Conservation (phyloP, 768 basidiomycete species). For the Antrodiella citrinella region DNA sequence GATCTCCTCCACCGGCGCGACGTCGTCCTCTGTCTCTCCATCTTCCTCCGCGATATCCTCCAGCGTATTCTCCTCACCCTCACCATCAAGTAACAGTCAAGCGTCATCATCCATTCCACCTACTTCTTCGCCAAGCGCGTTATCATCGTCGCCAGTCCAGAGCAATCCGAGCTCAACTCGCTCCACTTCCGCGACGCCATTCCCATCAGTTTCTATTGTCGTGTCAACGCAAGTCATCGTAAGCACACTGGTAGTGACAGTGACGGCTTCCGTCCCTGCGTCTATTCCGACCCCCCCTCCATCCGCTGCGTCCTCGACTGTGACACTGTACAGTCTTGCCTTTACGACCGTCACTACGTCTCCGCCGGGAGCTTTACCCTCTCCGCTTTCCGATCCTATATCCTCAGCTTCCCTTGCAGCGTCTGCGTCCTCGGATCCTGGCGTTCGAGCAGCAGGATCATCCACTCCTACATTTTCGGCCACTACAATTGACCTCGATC, state of each 20-base stretch:
- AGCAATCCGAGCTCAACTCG: too few species aligned
- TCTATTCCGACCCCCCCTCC: background rate
- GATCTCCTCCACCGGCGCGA: background rate
- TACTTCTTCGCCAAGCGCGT: background rate
- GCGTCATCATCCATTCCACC: conserved; percentile 2
- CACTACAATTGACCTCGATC: background rate
- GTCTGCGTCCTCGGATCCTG: background rate
- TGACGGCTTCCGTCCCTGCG: conserved; percentile 7
- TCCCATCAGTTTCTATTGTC: background rate
- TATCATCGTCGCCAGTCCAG: background rate
- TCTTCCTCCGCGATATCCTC: background rate
- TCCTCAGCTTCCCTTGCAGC: background rate
- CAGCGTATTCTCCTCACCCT: background rate
- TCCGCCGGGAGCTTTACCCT: background rate
- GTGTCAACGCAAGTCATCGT: conserved; percentile 15
- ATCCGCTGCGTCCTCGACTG: conserved; percentile 2
- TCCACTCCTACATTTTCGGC: background rate
- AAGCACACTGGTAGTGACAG: conserved; percentile 19
- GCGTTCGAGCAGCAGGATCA: background rate
- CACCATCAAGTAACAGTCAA: background rate
- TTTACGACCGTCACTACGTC: conserved; percentile 1
- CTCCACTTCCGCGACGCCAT: too few species aligned
- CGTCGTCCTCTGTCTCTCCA: background rate
- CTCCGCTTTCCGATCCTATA: too few species aligned
- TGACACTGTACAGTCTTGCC: conserved; percentile 1